These are phyloP conservation scores for Saturnispora zaruensis DNA, from an alignment of 805 yeast genomes.

Conservation along the genomic window DNA sequence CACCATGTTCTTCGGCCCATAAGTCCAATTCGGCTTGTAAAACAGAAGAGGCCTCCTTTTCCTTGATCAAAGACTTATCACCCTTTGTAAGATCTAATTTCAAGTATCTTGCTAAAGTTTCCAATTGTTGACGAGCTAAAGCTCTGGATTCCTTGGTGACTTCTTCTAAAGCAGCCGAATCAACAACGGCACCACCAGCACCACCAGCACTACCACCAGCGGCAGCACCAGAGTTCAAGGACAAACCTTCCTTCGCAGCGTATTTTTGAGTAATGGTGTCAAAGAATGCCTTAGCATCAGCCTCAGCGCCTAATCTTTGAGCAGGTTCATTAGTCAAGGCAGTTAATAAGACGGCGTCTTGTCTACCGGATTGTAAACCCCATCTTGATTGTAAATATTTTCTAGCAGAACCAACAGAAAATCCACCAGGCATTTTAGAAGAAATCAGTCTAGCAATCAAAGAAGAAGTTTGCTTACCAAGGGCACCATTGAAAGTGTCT, in stretches of 20 bases:
- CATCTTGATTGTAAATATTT: conserved; percentile 85
- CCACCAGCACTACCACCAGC: conserved; percentile 43
- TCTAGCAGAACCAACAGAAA: conserved; percentile 84
- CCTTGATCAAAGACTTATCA: conserved; percentile 71
- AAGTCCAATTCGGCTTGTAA: conserved; percentile 87
- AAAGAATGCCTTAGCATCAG: conserved; percentile 83
- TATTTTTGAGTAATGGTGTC: conserved; percentile 78
- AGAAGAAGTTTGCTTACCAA: conserved; percentile 91
- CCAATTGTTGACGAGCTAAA: conserved; percentile 74
- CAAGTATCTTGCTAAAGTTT: conserved; percentile 89
- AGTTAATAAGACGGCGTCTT: conserved; percentile 75
- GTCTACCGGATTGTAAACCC: conserved; percentile 93
- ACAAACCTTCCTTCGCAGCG: conserved; percentile 74
- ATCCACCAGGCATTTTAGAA: conserved; percentile 99
- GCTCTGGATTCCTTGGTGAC: conserved; percentile 61
- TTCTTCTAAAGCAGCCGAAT: conserved; percentile 90
- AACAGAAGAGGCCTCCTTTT: conserved; percentile 75
- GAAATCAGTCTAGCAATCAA: conserved; percentile 86
- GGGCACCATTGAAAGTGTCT: conserved; percentile 76
- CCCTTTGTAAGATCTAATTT: conserved; percentile 89
- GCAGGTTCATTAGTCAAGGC: conserved; percentile 91
- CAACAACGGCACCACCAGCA: conserved; percentile 81
- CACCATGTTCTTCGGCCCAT: conserved; percentile 88
- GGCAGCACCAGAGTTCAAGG: conserved; percentile 59
- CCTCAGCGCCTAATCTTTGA: conserved; percentile 74